A percentile compares a stretch with the other conserved stretches of the same genome.
Conservation (phyloP, 305 asterid species). For the Fraxinus sp. region DNA sequence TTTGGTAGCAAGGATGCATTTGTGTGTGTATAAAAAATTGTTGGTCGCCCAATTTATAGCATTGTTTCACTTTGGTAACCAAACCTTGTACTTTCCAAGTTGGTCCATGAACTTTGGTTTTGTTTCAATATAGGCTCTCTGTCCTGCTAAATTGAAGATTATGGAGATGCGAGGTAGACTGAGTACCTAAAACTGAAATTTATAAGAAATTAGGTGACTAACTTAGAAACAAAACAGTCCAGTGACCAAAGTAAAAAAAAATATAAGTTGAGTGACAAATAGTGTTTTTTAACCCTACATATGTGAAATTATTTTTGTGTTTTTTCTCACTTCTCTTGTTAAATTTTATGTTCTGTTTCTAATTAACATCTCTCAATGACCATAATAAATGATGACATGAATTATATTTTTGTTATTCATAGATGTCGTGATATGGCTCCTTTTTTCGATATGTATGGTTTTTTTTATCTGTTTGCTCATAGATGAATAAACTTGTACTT, state of each 20-base stretch:
- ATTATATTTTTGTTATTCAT: background rate
- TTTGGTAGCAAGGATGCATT: background rate
- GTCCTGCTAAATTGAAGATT: background rate
- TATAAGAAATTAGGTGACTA: background rate
- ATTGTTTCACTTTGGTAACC: background rate
- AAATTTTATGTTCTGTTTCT: background rate
- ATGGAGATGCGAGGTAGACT: background rate
- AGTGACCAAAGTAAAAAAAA: background rate
- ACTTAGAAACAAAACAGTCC: background rate
- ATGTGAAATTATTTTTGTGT: background rate
- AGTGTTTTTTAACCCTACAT: background rate
- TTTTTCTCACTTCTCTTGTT: background rate
- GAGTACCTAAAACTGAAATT: background rate
- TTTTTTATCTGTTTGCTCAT: background rate
- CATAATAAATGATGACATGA: background rate
- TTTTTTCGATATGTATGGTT: background rate
- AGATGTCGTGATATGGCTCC: background rate
- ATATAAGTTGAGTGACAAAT: background rate
- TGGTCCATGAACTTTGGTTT: background rate
- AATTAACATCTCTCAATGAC: background rate
- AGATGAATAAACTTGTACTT: slow-evolving; percentile 28
- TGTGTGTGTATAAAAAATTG: background rate
- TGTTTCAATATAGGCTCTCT: background rate
- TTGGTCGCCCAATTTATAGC: background rate
- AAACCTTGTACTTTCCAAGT: background rate